Evolutionary conservation across 768 basidiomycete genomes (phyloP), one percentile per base, ranked within the genome.

Genomic region (Baorangia bicolor): DNA sequence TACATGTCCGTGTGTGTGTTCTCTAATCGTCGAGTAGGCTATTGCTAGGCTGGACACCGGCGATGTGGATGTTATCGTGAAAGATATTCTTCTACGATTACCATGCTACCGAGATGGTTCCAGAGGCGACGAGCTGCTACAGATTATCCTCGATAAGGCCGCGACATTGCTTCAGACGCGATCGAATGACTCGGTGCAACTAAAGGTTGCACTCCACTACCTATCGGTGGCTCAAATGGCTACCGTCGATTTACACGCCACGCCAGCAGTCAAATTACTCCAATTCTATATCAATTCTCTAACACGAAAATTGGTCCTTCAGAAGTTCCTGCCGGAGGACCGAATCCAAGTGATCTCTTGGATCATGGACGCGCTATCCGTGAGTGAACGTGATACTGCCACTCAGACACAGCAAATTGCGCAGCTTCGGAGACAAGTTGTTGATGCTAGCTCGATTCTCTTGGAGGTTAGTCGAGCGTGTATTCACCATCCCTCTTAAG

Each of bases 1-100:
- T 14, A 14, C 20, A 23, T 28, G 18, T 49, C n/a, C 41, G 4
- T 14, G 10, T 20, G 10, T 20, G 31, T 49, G 33, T 33, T 55
- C 41, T 54, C 58, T 61, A 4, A 61, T 40, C 16, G 45, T 41
- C 35, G 11, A 12, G 20, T 51, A 88, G 86, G 81, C 81, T 12
- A 73, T 86, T 18, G 69, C 78, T 4, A 80, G 75, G 63, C 66
- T 84, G 43, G 63, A 65, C 23, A 58, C 69, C 3, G 49, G 56
- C 7, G 80, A 84, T 46, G 69, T 77, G 31, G 74, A 79, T 25
- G 69, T 74, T 23, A 78, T 85, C 51, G 74, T 84, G 31, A 78
- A 78, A 53, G 77, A 82, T 33, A 69, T 88, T 27, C 74, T 88
- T n/a, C 35, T 81, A 18, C 69, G 74, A 31, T 66, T 88, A 37